phyloP scores from a whole-genome alignment of 495 filamentous ascomycete species.

The Choiromyces venosus region DNA sequence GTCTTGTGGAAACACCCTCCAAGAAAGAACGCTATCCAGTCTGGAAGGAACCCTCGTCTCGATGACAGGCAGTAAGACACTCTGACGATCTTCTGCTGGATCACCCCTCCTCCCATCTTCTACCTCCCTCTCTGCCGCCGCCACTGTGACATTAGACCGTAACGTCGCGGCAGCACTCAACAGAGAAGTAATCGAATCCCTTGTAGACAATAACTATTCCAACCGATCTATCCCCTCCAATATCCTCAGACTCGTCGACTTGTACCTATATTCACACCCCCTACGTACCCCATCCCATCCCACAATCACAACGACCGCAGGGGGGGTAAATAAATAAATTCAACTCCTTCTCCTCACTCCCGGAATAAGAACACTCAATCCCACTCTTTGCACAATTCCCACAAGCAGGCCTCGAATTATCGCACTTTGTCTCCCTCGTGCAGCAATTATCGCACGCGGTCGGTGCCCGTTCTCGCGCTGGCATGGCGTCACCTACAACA shows the following conservation, averaged over 20 bases:
- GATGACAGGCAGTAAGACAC: slow-evolving; percentile 1
- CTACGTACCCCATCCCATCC: neutral
- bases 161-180: no score
- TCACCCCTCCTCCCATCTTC: no score
- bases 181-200: no score
- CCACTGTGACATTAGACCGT: no score
- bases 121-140: no score
- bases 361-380: slow-evolving; percentile 27
- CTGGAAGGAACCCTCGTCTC: slow-evolving; percentile 23
- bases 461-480: slow-evolving; percentile 41
- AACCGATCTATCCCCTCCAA: slow-evolving; percentile 25
- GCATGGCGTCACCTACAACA: neutral
- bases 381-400: slow-evolving; percentile 25
- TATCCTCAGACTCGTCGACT: slow-evolving; percentile 29
- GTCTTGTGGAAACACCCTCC: slow-evolving; percentile 20
- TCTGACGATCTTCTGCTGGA: no score
- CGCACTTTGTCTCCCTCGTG: slow-evolving; percentile 48
- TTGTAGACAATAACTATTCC: slow-evolving; percentile 12
- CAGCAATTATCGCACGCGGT: slow-evolving; percentile 48
- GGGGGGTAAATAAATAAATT: slow-evolving; percentile 22
- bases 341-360: slow-evolving; percentile 31
- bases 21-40: slow-evolving; percentile 23
- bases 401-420: slow-evolving; percentile 47
- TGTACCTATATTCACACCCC: slow-evolving; percentile 13
- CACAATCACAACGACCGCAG: neutral